A percentile compares a stretch with the other conserved stretches of the same genome.
phyloP scores from a whole-genome alignment of 2,329 filamentous ascomycete genomes.

The Escovopsis sp. region DNA sequence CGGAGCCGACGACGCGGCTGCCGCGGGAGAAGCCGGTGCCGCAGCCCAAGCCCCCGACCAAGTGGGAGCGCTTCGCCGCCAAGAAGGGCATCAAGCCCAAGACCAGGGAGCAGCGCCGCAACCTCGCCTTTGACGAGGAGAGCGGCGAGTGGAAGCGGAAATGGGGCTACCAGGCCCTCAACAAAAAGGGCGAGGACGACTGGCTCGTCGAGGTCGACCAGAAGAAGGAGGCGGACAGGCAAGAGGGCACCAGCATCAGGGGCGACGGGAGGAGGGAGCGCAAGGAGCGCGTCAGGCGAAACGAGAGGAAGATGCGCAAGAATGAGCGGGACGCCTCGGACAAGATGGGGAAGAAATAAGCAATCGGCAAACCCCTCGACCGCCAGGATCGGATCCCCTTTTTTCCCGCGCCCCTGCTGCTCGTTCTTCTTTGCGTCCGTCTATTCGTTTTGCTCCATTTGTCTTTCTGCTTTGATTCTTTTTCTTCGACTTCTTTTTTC shows the following conservation, averaged over 20 bases:
- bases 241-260: constrained; percentile 46
- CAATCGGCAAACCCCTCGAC: too few species aligned
- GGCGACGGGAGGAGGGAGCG: constrained; percentile 50
- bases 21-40: constrained; percentile 91
- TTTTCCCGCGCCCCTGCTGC: too few species aligned
- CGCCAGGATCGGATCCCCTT: too few species aligned
- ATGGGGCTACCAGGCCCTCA: constrained; percentile 89
- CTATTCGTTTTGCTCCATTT: too few species aligned
- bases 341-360: constrained; percentile 10
- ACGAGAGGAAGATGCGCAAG: constrained; percentile 54
- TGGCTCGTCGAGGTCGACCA: constrained; percentile 90
- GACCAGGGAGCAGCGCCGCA: constrained; percentile 56
- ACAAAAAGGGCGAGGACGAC: constrained; percentile 68
- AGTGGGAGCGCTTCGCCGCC: constrained; percentile 90
- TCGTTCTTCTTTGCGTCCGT: background rate
- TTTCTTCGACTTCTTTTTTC: too few species aligned
- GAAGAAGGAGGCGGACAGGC: constrained; percentile 48
- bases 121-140: constrained; percentile 72
- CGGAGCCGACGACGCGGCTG: constrained; percentile 51
- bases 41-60: constrained; percentile 66
- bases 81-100: constrained; percentile 95
- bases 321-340: constrained; percentile 38
- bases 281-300: constrained; percentile 55
- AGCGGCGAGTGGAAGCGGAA: constrained; percentile 81
- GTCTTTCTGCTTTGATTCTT: too few species aligned